phyloP scores from a whole-genome alignment of 1,139 yeast genomes.

The Trichomonascaceae sp. region DNA sequence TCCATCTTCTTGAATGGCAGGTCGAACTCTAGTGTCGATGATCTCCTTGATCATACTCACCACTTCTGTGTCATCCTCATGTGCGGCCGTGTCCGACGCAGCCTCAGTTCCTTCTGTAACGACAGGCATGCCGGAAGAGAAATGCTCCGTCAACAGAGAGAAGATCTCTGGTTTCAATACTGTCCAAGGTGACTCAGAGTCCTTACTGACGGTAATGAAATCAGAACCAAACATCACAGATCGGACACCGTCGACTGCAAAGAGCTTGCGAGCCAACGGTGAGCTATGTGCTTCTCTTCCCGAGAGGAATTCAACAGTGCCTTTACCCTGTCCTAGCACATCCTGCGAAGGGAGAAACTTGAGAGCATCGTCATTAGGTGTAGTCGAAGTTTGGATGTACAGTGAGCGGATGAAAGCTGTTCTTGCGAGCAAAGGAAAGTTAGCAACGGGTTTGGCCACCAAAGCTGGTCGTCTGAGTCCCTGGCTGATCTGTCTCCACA shows the following conservation, averaged over 20 bases:
- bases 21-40: constrained; percentile 86
- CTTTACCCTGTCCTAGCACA: constrained; percentile 36
- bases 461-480: background rate
- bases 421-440: too few relatives aligned
- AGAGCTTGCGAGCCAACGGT: constrained; percentile 68
- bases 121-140: constrained; percentile 58
- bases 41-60: constrained; percentile 88
- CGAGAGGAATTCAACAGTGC: constrained; percentile 48
- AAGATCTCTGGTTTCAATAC: constrained; percentile 80
- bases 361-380: constrained; percentile 88
- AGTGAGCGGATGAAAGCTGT: too few relatives aligned
- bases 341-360: constrained; percentile 70
- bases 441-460: background rate
- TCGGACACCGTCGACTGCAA: constrained; percentile 72
- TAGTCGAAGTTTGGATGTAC: constrained; percentile 48
- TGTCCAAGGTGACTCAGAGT: constrained; percentile 46
- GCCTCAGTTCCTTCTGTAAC: constrained; percentile 37
- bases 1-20: constrained; percentile 75
- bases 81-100: constrained; percentile 32
- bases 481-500: too few relatives aligned
- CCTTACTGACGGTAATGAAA: constrained; percentile 78
- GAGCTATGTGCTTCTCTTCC: constrained; percentile 64
- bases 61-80: constrained; percentile 61
- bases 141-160: constrained; percentile 67
- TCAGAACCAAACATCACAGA: constrained; percentile 81